These are phyloP conservation scores for Picea abies DNA, from an alignment of 83 land plant species.

Conservation along the genomic window DNA sequence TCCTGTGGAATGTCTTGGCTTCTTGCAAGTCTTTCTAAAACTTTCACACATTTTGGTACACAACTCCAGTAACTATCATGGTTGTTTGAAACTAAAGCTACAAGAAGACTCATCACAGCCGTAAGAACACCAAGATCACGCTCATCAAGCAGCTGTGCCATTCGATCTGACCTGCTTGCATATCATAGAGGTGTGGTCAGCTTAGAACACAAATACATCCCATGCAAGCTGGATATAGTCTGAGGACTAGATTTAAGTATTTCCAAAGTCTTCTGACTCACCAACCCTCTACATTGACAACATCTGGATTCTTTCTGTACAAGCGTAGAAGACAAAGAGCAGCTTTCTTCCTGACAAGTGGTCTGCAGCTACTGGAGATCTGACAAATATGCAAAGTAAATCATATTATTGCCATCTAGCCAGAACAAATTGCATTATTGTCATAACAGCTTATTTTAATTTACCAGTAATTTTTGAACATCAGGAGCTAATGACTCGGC, in stretches of 20 bases:
- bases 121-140: constrained; percentile 97
- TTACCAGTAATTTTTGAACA: constrained; percentile 97
- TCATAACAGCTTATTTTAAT: constrained; percentile 8
- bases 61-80: constrained; percentile 97
- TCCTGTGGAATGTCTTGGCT: constrained; percentile 98
- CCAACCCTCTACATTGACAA: constrained; percentile 99
- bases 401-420: not conserved
- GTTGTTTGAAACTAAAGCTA: constrained; percentile 92
- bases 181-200: not conserved
- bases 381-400: constrained; percentile 25
- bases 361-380: constrained; percentile 95
- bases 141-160: constrained; percentile 97
- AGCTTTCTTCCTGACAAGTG: constrained; percentile 97
- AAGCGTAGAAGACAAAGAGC: constrained; percentile 95
- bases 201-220: not conserved
- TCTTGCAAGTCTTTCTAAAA: constrained; percentile 88
- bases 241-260: constrained; percentile 2
- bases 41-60: constrained; percentile 95
- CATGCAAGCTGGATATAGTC: constrained; percentile 9
- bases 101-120: constrained; percentile 98
- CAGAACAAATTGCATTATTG: not conserved
- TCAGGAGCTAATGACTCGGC: constrained; percentile 96
- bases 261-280: constrained; percentile 22
- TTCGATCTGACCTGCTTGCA: constrained; percentile 89
- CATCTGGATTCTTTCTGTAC: constrained; percentile 97